Percentiles rank a stretch among this genome's conserved stretches.
Conservation (phyloP, 1,284 basidiomycete species). For the Xanthoconium separans region DNA sequence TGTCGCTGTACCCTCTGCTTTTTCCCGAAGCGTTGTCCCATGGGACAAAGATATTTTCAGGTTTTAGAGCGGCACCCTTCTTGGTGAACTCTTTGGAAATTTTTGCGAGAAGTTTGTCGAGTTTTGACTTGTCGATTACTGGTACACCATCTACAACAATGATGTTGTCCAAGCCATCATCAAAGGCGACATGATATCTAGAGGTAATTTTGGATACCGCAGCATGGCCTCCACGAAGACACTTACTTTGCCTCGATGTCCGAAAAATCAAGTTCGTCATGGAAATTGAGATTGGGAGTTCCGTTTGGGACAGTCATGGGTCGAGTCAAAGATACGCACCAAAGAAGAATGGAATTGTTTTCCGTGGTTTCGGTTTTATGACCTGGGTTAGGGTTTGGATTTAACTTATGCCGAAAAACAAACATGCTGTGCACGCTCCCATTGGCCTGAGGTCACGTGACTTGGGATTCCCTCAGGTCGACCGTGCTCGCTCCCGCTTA, state of each 20-base stretch:
- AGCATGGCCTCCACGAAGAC: background rate
- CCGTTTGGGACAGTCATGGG: conserved; percentile 32
- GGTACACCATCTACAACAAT: conserved; percentile 87
- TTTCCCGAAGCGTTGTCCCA: conserved; percentile 80
- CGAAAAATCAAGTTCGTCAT: conserved; percentile 86
- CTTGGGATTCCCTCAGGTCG: too few relatives aligned
- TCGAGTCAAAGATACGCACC: background rate
- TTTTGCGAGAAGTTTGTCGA: conserved; percentile 74
- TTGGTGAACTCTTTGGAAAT: conserved; percentile 82
- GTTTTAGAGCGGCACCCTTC: conserved; percentile 76
- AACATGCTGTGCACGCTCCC: too few relatives aligned
- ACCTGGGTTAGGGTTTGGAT: conserved; percentile 8
- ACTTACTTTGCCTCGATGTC: conserved; percentile 92
- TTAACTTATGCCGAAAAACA: too few relatives aligned
- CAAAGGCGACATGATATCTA: conserved; percentile 79
- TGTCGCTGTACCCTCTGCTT: conserved; percentile 76
- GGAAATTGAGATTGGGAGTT: conserved; percentile 36
- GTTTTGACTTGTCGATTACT: conserved; percentile 80
- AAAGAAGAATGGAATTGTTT: background rate
- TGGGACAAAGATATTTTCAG: conserved; percentile 78
- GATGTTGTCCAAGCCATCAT: conserved; percentile 85
- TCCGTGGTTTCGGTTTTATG: background rate
- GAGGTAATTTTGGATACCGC: conserved; percentile 12
- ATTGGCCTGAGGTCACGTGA: too few relatives aligned
- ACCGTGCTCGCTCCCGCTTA: too few relatives aligned